phyloP scores from a whole-genome alignment of 352 stramenopile genomes.

The Bremia lactucae region DNA sequence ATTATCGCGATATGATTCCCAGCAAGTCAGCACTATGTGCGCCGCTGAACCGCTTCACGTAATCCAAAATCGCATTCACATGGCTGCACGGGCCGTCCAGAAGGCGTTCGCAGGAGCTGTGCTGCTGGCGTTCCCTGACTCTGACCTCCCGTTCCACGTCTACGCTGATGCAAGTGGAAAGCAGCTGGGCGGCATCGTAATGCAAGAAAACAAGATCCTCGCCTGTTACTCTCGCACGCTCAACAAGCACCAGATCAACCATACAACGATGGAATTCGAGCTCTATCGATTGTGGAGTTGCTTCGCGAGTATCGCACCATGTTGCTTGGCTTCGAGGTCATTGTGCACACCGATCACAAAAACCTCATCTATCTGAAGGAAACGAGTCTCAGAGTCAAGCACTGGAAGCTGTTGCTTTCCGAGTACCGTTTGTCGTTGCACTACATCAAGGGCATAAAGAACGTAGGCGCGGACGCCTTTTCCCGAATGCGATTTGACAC shows the following conservation, averaged over 20 bases:
- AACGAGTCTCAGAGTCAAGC: not conserved
- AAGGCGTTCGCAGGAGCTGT: not conserved
- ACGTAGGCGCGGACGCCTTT: no score
- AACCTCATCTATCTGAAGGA: not conserved
- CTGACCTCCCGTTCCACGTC: not conserved
- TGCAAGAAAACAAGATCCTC: not conserved
- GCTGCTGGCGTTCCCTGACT: not conserved
- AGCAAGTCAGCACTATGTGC: no score
- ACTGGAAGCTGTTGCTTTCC: not conserved
- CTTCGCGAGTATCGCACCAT: not conserved
- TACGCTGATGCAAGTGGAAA: not conserved
- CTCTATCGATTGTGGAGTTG: not conserved
- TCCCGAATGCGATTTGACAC: no score
- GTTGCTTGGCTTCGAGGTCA: not conserved
- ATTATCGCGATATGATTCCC: no score
- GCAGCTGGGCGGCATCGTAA: not conserved
- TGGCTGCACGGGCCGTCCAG: not conserved
- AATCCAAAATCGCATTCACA: not conserved
- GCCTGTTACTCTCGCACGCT: no score
- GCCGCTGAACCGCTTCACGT: not conserved
- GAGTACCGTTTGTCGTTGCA: not conserved
- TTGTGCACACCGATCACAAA: not conserved
- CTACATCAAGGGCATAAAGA: not conserved
- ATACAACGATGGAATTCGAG: not conserved
- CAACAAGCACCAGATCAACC: no score